Percentiles rank a stretch among this genome's conserved stretches.
Evolutionary conservation across 176 grass and related monocot species (phyloP).

Genomic region (Oryza australiensis): DNA sequence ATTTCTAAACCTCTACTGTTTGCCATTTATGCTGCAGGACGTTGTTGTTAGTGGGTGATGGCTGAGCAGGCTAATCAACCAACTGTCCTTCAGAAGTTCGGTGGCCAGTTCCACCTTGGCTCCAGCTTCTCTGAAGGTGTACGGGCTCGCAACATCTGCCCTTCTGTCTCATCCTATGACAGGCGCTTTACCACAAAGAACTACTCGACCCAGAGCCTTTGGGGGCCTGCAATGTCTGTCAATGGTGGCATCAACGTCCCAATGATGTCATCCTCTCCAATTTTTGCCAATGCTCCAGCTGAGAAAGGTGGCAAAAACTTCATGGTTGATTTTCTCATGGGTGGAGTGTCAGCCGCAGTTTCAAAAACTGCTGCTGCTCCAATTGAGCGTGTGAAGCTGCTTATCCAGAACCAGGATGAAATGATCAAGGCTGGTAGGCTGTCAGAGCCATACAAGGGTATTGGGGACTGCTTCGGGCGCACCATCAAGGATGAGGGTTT

Average conservation of each 20-base stretch:
- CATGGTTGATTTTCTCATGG: conserved; percentile 86
- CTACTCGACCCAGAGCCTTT: conserved; percentile 51
- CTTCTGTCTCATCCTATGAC: conserved; percentile 45
- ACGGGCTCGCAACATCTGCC: conserved; percentile 49
- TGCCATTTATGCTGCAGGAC: conserved; percentile 25
- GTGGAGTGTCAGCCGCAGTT: conserved; percentile 89
- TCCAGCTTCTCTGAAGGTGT: conserved; percentile 67
- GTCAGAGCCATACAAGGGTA: conserved; percentile 92
- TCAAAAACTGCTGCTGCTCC: conserved; percentile 96
- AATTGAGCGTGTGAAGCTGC: conserved; percentile 88
- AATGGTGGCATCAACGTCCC: conserved; percentile 38
- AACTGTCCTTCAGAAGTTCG: conserved; percentile 63
- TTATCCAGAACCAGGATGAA: conserved; percentile 98
- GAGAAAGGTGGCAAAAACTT: conserved; percentile 74
- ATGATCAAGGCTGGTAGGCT: conserved; percentile 94
- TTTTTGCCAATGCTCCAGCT: conserved; percentile 69
- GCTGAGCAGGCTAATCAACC: conserved; percentile 62
- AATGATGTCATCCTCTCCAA: conserved; percentile 42
- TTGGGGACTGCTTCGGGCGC: conserved; percentile 74
- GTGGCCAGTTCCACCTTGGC: conserved; percentile 62
- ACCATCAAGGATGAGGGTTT: conserved; percentile 90
- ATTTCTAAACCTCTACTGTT: neutral
- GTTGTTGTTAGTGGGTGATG: conserved; percentile 56
- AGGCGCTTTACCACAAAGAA: conserved; percentile 43
- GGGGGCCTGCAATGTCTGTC: conserved; percentile 37